Percentiles rank a stretch among this genome's conserved stretches.
Evolutionary conservation across 164 flowering plant species (phyloP).

Genomic region (Aristolochia contorta): DNA sequence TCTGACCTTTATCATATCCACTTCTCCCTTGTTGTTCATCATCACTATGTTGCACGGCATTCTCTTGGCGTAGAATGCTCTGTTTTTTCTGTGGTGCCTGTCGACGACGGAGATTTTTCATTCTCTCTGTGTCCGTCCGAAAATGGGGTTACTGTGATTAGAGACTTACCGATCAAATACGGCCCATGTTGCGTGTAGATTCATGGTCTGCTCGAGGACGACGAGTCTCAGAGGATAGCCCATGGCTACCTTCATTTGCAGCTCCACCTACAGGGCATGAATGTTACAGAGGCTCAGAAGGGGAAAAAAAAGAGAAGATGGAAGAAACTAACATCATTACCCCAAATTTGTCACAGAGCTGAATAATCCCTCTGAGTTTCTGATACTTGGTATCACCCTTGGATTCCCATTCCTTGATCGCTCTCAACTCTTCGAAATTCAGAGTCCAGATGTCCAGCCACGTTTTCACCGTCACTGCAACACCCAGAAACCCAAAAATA

Average conservation of each 20-base stretch:
- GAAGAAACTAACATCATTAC: slow-evolving; percentile 14
- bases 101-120: not conserved
- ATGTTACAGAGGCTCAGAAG: not conserved
- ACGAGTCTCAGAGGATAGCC: slow-evolving; percentile 29
- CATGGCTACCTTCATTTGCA: slow-evolving; percentile 36
- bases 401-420: slow-evolving; percentile 14
- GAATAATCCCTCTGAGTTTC: slow-evolving; percentile 16
- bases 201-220: slow-evolving; percentile 33
- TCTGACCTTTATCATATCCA: slow-evolving; percentile 26
- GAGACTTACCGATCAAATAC: slow-evolving; percentile 41
- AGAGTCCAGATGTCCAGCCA: slow-evolving; percentile 28
- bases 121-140: not conserved
- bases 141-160: not conserved
- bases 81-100: slow-evolving; percentile 34
- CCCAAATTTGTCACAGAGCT: slow-evolving; percentile 22
- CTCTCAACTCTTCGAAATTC: slow-evolving; percentile 13
- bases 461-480: slow-evolving; percentile 22
- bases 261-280: slow-evolving; percentile 28
- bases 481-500: not conserved
- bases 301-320: not conserved
- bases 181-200: slow-evolving; percentile 42
- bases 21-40: slow-evolving; percentile 35
- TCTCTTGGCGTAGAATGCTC: slow-evolving; percentile 27
- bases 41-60: slow-evolving; percentile 38
- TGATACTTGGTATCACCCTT: slow-evolving; percentile 17